Base-by-base conservation (phyloP, 2,329 filamentous ascomycete species). In the Ceratocystis alfenasii region DNA sequence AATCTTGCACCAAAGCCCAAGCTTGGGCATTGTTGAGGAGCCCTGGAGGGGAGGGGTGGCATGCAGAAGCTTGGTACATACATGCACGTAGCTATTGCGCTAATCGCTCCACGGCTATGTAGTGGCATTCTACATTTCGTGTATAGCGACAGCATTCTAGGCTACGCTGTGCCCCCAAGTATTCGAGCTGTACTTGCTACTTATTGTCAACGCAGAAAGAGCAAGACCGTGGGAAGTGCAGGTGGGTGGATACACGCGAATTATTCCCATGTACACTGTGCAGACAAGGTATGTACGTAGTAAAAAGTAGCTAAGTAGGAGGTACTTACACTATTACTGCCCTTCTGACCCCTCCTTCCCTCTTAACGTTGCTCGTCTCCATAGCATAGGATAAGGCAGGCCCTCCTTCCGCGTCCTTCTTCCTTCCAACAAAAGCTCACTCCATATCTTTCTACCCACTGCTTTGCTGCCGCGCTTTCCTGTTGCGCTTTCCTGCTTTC, bases 21-120 rank as follows among this genome's bases (percentile, higher is more conserved):
- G 45, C 59, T 62, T 66, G 64, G 59, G 64, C 64, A 66, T n/a
- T 46, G 48, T n/a, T 53, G 22, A 53, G 7, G 8, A 12, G 48
- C 48, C 48, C 12, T 53, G 22, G 48, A 53, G 4, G 22, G 7
- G 20, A 53, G 12, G 20, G 48, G 48, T 41, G 36, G 36, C 36
- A 41, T 41, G 36, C 36, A 41, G 36, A 41, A 41, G 10, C 36
- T 41, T 41, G 36, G 48, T 53, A 3, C 48, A 53, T 15, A 53
- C 20, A 20, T 50, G 48, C 8, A 48, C 20, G 46, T 48, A 48
- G 46, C 46, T 48, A 48, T 6, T 20, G 46, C 46, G 22, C 36
- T 41, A 41, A 15, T 41, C 36, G 17, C 48, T 25, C 10, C 46
- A 50, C 4, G 12, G 46, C n/a, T 50, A 20, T 17, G 22, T 50